A percentile compares a stretch with the other conserved stretches of the same genome.
These are phyloP conservation scores for Mycena polygramma DNA, from an alignment of 768 basidiomycete genomes.

Conservation along the genomic window DNA sequence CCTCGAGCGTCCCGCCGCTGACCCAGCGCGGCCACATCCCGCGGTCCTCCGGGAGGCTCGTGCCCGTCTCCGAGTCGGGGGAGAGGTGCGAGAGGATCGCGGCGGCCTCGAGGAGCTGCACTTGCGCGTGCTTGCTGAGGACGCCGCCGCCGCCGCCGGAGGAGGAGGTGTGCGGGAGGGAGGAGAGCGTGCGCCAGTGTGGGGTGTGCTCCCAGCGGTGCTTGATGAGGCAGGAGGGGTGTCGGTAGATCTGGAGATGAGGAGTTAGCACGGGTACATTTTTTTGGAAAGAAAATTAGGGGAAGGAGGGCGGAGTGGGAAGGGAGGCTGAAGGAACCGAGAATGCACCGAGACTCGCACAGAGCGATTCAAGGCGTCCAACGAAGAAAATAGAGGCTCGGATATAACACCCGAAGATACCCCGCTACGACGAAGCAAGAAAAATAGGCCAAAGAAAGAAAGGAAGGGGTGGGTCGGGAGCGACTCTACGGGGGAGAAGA, in stretches of 20 bases:
- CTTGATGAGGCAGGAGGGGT: constrained; percentile 95
- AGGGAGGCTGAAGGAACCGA: not conserved
- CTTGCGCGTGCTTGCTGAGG: constrained; percentile 63
- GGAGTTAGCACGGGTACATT: constrained; percentile 15
- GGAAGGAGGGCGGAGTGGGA: not conserved
- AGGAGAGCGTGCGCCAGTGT: constrained; percentile 80
- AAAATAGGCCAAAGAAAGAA: not conserved
- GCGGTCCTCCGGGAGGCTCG: constrained; percentile 92
- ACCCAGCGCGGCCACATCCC: constrained; percentile 92
- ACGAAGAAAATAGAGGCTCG: not conserved
- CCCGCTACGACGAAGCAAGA: not conserved
- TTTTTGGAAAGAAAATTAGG: not conserved
- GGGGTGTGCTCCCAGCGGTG: constrained; percentile 99
- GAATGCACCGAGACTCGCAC: not conserved
- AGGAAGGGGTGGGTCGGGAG: not conserved
- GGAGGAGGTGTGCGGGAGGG: constrained; percentile 30
- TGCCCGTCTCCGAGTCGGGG: constrained; percentile 69
- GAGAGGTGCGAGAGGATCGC: constrained; percentile 93
- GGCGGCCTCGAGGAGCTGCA: constrained; percentile 94
- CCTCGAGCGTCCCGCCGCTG: constrained; percentile 71
- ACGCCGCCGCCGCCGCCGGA: constrained; percentile 57
- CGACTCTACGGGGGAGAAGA: not conserved
- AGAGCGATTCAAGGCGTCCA: too few species aligned
- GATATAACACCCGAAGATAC: not conserved
- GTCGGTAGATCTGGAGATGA: constrained; percentile 79